Percentiles rank a stretch among this genome's conserved stretches.
These are phyloP conservation scores for Talaromyces atroroseus DNA, from an alignment of 2,329 filamentous ascomycete species.

Conservation along the genomic window DNA sequence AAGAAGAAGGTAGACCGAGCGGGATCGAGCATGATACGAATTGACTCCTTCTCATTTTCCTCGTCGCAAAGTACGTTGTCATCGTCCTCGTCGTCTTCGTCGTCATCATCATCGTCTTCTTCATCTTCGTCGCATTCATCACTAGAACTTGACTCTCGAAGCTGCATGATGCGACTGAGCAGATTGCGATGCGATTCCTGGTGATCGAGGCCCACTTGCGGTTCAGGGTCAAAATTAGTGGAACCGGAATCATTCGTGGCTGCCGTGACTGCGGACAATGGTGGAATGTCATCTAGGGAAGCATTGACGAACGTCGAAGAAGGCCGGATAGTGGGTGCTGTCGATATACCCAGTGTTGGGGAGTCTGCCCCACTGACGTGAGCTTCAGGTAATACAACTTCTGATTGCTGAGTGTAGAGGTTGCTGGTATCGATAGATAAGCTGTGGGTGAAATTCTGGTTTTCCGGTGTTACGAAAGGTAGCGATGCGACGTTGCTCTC, in stretches of 20 bases:
- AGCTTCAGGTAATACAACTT: neutral
- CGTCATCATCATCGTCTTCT: constrained; percentile 30
- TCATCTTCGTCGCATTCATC: constrained; percentile 35
- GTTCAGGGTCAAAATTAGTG: constrained; percentile 61
- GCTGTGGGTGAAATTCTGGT: neutral
- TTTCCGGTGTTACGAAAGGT: neutral
- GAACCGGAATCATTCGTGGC: constrained; percentile 57
- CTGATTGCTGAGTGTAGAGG: neutral
- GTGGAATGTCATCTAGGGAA: constrained; percentile 40
- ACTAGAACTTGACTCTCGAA: constrained; percentile 43
- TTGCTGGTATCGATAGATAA: constrained; percentile 6
- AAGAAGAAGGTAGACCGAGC: constrained; percentile 35
- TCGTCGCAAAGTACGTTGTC: constrained; percentile 36
- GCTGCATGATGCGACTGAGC: constrained; percentile 45
- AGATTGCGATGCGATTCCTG: constrained; percentile 37
- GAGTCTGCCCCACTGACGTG: constrained; percentile 27
- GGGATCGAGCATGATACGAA: constrained; percentile 51
- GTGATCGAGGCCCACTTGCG: constrained; percentile 54
- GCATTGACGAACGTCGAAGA: constrained; percentile 8
- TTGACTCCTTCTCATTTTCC: constrained; percentile 47
- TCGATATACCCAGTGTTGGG: constrained; percentile 36
- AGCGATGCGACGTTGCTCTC: neutral
- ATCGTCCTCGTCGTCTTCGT: constrained; percentile 19
- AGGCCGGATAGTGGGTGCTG: constrained; percentile 14
- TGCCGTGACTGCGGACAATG: constrained; percentile 57